Evolutionary conservation across 108 stramenopile genomes (phyloP), one percentile per base, ranked within the genome.

Genomic region (Discostella stelligeroides): DNA sequence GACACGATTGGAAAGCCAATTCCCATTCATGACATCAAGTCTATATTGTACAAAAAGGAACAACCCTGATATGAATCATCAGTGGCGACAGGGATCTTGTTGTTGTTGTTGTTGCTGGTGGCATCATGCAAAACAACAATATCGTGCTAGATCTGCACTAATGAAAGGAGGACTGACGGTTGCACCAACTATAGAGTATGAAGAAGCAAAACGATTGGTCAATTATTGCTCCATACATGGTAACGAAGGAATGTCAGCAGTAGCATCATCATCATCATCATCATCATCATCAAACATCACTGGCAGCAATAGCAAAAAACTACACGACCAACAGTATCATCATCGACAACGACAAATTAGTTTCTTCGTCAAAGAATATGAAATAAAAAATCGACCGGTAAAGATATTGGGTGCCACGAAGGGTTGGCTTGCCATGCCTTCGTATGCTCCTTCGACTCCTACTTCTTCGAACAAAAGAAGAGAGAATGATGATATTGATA

Each of bases 321-420:
- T 14, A 46, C 1, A 7, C 0, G n/a, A 17, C 8, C 9, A 7
- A 4, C 51, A 23, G 20, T 18, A 24, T 3, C 49, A 24, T 3
- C 23, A 13, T 0, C 24, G 13, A 20, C 23, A 0, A 13, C n/a
- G 23, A 60, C 34, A 67, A 56, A 71, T 75, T 1, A 80, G 79
- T 12, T 17, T 66, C 54, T 93, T 90, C 75, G 67, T 63, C 14
- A 30, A 60, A 20, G 81, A 85, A 46, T 85, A 68, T 56, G 92
- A 93, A 77, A 50, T 63, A 43, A 72, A 86, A 48, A 89, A 88
- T 72, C 63, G 80, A 15, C 92, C 92, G 7, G 92, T 80, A 29
- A 79, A 90, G 28, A 76, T 93, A 59, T 60, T 82, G 40, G 86
- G 85, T 37, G 82, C 76, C n/a, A 82, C 88, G 13, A 37, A 86